Percentiles rank a stretch among this genome's conserved stretches.
phyloP scores from a whole-genome alignment of 2,329 filamentous ascomycete genomes.

The Fusarium fujikuroi region DNA sequence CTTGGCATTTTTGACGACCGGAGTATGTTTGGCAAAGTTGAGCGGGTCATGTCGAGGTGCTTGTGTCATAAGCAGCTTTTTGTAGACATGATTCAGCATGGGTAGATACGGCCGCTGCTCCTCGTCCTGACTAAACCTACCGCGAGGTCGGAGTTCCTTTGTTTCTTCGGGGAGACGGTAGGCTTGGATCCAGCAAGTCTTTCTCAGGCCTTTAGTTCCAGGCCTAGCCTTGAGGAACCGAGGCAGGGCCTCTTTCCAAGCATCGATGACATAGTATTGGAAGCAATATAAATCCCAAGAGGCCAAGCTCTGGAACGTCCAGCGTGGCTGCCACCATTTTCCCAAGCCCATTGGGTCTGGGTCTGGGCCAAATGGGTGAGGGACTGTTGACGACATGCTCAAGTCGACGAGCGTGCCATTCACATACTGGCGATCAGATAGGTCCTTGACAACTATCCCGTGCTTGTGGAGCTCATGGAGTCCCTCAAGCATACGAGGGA shows the following conservation, averaged over 20 bases:
- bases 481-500: constrained; percentile 1
- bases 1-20: background rate
- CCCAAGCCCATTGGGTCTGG: background rate
- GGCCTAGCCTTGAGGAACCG: background rate
- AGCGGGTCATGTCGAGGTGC: background rate
- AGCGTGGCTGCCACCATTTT: background rate
- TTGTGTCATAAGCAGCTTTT: background rate
- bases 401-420: constrained; percentile 15
- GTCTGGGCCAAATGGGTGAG: constrained; percentile 9
- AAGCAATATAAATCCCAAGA: constrained; percentile 9
- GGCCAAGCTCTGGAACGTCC: constrained; percentile 14
- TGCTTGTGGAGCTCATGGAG: background rate
- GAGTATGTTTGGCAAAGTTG: background rate
- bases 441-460: constrained; percentile 9
- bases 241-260: background rate
- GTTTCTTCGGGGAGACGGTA: background rate
- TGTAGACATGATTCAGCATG: background rate
- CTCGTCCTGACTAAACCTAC: accelerated
- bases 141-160: background rate
- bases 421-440: background rate
- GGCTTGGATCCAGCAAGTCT: background rate
- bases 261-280: background rate
- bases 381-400: background rate
- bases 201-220: background rate
- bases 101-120: background rate